These are phyloP conservation scores for Senecio squalidus DNA, from an alignment of 140 eudicot genomes.

Conservation along the genomic window DNA sequence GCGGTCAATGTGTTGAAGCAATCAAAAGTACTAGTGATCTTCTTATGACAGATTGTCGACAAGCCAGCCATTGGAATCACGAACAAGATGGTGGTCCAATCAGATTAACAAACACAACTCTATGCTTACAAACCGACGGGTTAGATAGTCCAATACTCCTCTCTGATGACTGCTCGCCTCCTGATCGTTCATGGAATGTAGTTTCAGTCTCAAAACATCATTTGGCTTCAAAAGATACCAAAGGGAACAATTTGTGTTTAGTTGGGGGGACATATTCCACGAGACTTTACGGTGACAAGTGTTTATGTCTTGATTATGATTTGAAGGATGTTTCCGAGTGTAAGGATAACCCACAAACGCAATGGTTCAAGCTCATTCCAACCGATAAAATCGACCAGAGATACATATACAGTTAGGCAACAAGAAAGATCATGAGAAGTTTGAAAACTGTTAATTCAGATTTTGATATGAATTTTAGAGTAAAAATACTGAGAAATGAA, in stretches of 20 bases:
- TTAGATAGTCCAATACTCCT: constrained; percentile 29
- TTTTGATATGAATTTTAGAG: too few species aligned
- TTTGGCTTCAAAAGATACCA: constrained; percentile 33
- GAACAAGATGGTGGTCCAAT: constrained; percentile 37
- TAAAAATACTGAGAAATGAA: too few species aligned
- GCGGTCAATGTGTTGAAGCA: constrained; percentile 48
- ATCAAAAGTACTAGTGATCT: constrained; percentile 14
- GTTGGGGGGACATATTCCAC: constrained; percentile 34
- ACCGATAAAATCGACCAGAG: constrained; percentile 14
- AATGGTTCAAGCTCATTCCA: constrained; percentile 66
- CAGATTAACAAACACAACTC: constrained; percentile 5
- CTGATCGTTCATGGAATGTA: constrained; percentile 36
- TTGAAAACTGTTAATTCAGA: too few species aligned
- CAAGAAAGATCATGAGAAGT: neutral
- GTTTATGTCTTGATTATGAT: constrained; percentile 47
- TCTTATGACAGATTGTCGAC: constrained; percentile 28
- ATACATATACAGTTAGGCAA: neutral
- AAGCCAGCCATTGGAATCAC: constrained; percentile 35
- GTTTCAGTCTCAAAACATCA: constrained; percentile 53
- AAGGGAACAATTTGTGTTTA: constrained; percentile 51
- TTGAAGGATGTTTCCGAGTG: constrained; percentile 36
- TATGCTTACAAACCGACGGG: constrained; percentile 28
- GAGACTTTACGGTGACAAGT: constrained; percentile 36
- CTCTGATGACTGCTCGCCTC: constrained; percentile 38
- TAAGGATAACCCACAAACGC: constrained; percentile 50